Evolutionary conservation across 1,284 basidiomycete genomes (phyloP).

Genomic region (Pyrrhoderma lamaoense): DNA sequence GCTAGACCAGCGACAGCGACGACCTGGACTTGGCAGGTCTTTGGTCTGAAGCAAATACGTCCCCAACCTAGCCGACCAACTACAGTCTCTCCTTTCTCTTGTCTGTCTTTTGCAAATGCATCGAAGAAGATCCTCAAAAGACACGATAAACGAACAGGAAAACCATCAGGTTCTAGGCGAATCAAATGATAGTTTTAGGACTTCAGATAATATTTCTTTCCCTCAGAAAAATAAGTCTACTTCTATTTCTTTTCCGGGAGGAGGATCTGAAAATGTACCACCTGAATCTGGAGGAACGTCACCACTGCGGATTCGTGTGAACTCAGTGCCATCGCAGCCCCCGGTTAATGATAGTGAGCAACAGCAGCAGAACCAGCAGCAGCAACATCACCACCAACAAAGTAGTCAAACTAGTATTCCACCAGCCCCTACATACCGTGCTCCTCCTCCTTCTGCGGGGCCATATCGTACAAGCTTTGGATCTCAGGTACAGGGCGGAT

Average conservation of each 20-base stretch:
- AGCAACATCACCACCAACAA: too few species aligned
- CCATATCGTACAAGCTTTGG: conserved; percentile 33
- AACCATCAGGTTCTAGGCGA: conserved; percentile 5
- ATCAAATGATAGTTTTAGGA: not conserved
- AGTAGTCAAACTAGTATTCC: too few species aligned
- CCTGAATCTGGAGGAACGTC: conserved; percentile 15
- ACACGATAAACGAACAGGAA: conserved; percentile 12
- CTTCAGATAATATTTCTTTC: conserved; percentile 1
- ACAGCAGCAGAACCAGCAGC: not conserved
- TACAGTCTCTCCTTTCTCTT: conserved; percentile 7
- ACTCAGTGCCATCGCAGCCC: conserved; percentile 30
- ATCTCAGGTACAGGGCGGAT: conserved; percentile 26
- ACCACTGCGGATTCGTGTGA: conserved; percentile 30
- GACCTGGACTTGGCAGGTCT: conserved; percentile 66
- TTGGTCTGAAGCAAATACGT: conserved; percentile 34
- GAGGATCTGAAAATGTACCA: not conserved
- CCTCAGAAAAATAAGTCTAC: conserved; percentile 6
- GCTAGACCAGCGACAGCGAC: conserved; percentile 70
- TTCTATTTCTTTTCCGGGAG: conserved; percentile 6
- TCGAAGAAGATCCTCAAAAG: conserved; percentile 17
- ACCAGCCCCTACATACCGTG: conserved; percentile 24
- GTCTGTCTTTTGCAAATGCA: conserved; percentile 11
- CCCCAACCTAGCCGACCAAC: conserved; percentile 1
- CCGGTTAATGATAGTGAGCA: conserved; percentile 16
- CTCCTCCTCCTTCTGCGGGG: conserved; percentile 33